These are phyloP conservation scores for Melanomma pulvis-pyrius DNA, from an alignment of 495 filamentous ascomycete species.

Conservation along the genomic window DNA sequence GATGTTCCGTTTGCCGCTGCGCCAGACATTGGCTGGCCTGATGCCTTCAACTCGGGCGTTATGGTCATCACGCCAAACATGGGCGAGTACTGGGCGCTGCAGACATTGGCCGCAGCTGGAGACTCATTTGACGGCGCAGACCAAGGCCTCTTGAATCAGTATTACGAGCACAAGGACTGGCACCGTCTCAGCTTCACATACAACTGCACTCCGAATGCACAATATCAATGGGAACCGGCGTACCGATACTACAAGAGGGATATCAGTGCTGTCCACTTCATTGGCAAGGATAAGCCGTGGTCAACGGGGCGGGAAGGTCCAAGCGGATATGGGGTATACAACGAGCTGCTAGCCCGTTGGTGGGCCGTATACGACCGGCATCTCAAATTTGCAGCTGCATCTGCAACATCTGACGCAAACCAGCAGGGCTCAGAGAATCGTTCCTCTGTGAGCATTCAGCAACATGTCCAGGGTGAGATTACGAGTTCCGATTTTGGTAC, in stretches of 20 bases:
- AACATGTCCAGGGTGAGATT: slow-evolving; percentile 47
- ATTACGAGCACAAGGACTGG: slow-evolving; percentile 74
- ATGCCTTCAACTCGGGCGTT: slow-evolving; percentile 95
- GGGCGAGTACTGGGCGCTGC: slow-evolving; percentile 83
- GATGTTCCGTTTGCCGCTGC: slow-evolving; percentile 80
- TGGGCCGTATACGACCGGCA: slow-evolving; percentile 92
- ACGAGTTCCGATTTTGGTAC: slow-evolving; percentile 39
- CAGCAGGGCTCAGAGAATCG: slow-evolving; percentile 13
- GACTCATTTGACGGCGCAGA: slow-evolving; percentile 98
- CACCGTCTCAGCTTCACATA: slow-evolving; percentile 92
- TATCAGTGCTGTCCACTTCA: slow-evolving; percentile 90
- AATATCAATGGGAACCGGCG: slow-evolving; percentile 94
- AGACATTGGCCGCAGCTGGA: slow-evolving; percentile 78
- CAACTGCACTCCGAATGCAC: slow-evolving; percentile 91
- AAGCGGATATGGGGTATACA: slow-evolving; percentile 66
- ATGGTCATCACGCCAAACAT: slow-evolving; percentile 88
- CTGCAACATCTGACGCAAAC: slow-evolving; percentile 1
- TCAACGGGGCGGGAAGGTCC: slow-evolving; percentile 62
- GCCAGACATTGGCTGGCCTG: slow-evolving; percentile 97
- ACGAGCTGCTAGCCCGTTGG: slow-evolving; percentile 81
- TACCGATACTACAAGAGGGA: slow-evolving; percentile 88
- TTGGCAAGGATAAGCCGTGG: slow-evolving; percentile 92
- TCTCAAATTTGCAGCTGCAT: slow-evolving; percentile 51
- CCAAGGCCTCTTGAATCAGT: slow-evolving; percentile 92
- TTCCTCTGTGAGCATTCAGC: slow-evolving; percentile 42